Evolutionary conservation across 2,329 filamentous ascomycete genomes (phyloP).

Genomic region (Alternaria brassicae): DNA sequence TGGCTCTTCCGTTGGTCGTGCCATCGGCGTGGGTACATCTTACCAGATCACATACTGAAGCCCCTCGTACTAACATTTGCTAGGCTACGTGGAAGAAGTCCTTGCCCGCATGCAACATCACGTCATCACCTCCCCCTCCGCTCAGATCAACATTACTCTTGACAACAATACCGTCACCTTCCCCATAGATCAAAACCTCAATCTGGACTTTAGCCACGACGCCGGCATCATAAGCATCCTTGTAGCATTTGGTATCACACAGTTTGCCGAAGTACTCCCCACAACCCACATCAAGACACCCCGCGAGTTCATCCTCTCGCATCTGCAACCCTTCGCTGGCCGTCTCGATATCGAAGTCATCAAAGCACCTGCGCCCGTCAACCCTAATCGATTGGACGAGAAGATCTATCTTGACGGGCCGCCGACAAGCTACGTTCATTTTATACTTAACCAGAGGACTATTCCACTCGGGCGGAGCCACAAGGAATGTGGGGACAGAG

Average conservation of each 20-base stretch:
- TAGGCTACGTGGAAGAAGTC: conserved; percentile 69
- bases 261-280: conserved; percentile 69
- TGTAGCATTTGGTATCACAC: conserved; percentile 74
- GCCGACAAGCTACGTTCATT: conserved; percentile 74
- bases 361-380: conserved; percentile 68
- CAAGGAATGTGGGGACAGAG: conserved; percentile 67
- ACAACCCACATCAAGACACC: conserved; percentile 63
- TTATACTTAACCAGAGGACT: conserved; percentile 76
- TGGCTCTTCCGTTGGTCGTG: conserved; percentile 70
- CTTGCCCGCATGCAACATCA: conserved; percentile 74
- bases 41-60: neutral
- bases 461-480: conserved; percentile 73
- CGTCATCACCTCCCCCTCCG: conserved; percentile 52
- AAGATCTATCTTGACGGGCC: conserved; percentile 59
- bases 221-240: conserved; percentile 74
- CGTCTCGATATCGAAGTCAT: conserved; percentile 78
- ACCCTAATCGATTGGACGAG: conserved; percentile 27
- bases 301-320: conserved; percentile 67
- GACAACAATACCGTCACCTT: conserved; percentile 73
- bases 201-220: conserved; percentile 81
- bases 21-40: conserved; percentile 72
- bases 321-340: conserved; percentile 75
- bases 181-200: conserved; percentile 74
- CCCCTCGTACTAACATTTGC: neutral
- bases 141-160: conserved; percentile 69